Evolutionary conservation across 1,139 yeast genomes (phyloP), one percentile per base, ranked within the genome.

Genomic region (Kodamaea fungicola): DNA sequence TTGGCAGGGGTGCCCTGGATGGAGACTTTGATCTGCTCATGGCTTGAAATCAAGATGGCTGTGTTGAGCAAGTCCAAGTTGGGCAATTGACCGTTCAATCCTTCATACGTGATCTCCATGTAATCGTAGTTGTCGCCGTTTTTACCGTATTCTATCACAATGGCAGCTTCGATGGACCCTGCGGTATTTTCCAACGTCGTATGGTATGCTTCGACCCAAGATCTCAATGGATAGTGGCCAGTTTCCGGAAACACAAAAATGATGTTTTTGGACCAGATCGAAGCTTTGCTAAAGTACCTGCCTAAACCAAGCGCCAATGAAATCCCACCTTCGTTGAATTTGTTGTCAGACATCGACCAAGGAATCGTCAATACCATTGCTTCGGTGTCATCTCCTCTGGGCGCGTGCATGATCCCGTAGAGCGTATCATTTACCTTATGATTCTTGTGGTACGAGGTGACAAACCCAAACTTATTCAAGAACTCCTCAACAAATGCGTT

Each of bases 131-230:
- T 71, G 56, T 90, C 97, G 5, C 63, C 56, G 7, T 62, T 66
- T 2, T 83, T 75, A 2, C 94, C 81, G 53, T 77, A 88, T 57
- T 94, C 98, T 45, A 94, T 54, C 16, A 90, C 84, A 4, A 92
- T 57, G 0, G 97, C 98, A 24, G 95, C 88, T 50, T 92, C 97
- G 34, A 94, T 85, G 0, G 94, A 78, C 0, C 99, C 99, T n/a
- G 95, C 97, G 1, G 97, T 89, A 39, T 81, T 70, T 50, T 88
- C 95, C 54, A 94, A 67, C 1, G 84, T 68, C 0, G 88, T 81
- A 55, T 94, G 97, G 58, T 94, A 94, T 0, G 96, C 97, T 42
- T 86, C 87, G 4, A 92, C 96, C 97, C 97, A 94, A 1, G 82
- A 67, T 43, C 96, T 68, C 42, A 92, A 67, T 1, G 95, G 79